Evolutionary conservation across 768 basidiomycete species (phyloP).

Genomic region (Suillus plorans): DNA sequence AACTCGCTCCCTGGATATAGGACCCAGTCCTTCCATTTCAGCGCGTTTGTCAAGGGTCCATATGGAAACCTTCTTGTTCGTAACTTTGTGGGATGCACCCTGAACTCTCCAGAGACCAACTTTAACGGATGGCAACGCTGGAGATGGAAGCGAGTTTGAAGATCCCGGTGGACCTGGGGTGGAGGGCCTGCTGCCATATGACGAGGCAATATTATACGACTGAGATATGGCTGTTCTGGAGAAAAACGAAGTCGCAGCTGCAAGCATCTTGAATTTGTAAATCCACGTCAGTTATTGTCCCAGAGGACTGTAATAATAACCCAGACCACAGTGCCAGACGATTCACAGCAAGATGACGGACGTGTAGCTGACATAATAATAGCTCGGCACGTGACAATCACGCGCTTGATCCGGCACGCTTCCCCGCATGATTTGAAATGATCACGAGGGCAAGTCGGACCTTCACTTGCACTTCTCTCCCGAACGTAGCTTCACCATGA

Average conservation of each 20-base stretch:
- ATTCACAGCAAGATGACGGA: background rate
- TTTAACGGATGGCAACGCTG: conserved; percentile 53
- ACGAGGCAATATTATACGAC: conserved; percentile 65
- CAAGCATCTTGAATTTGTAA: conserved; percentile 53
- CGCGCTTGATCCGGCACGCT: background rate
- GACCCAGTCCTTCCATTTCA: conserved; percentile 71
- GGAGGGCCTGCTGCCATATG: conserved; percentile 36
- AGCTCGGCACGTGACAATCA: background rate
- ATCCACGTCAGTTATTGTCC: background rate
- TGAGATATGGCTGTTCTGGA: conserved; percentile 78
- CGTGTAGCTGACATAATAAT: conserved; percentile 13
- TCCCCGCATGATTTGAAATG: conserved; percentile 7
- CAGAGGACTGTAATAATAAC: background rate
- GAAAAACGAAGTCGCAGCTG: conserved; percentile 83
- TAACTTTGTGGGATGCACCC: conserved; percentile 84
- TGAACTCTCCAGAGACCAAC: conserved; percentile 92
- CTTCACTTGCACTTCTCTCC: background rate
- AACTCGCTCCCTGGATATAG: conserved; percentile 65
- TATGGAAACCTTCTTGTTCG: conserved; percentile 85
- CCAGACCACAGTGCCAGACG: background rate
- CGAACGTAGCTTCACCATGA: conserved; percentile 39
- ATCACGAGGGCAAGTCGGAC: background rate
- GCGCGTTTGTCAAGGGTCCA: conserved; percentile 89
- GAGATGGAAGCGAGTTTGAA: conserved; percentile 36
- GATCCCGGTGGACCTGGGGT: conserved; percentile 35